Evolutionary conservation across 2,329 filamentous ascomycete species (phyloP).

Genomic region (Paradendryphiella salina): DNA sequence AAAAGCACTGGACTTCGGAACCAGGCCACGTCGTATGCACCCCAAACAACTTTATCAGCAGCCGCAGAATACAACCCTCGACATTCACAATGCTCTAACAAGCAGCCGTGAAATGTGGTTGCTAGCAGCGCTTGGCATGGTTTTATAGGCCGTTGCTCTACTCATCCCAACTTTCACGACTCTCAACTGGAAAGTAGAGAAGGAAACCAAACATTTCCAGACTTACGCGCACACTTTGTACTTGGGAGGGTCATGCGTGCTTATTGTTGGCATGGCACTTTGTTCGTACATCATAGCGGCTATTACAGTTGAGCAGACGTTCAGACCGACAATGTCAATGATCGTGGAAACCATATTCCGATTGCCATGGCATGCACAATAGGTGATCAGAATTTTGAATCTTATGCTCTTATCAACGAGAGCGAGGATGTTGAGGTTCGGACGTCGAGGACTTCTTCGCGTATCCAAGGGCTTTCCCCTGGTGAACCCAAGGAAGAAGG

Average conservation of each 20-base stretch:
- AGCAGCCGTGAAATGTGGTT: not conserved
- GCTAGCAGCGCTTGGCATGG: rapidly evolving
- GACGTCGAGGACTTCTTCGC: not conserved
- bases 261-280: not conserved
- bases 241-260: not conserved
- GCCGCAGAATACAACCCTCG: not conserved
- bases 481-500: no score
- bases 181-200: not conserved
- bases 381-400: not conserved
- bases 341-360: not conserved
- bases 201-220: not conserved
- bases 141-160: not conserved
- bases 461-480: no score
- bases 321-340: rapidly evolving
- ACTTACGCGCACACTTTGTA: not conserved
- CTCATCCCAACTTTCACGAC: not conserved
- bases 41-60: not conserved
- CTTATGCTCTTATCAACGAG: not conserved
- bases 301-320: not conserved
- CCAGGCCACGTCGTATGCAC: no score
- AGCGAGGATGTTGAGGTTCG: not conserved
- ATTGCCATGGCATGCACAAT: not conserved
- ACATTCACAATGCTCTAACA: not conserved
- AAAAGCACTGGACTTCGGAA: no score
- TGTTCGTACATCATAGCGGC: not conserved